phyloP scores from a whole-genome alignment of 2,329 filamentous ascomycete genomes.

The Trichoderma koningii region DNA sequence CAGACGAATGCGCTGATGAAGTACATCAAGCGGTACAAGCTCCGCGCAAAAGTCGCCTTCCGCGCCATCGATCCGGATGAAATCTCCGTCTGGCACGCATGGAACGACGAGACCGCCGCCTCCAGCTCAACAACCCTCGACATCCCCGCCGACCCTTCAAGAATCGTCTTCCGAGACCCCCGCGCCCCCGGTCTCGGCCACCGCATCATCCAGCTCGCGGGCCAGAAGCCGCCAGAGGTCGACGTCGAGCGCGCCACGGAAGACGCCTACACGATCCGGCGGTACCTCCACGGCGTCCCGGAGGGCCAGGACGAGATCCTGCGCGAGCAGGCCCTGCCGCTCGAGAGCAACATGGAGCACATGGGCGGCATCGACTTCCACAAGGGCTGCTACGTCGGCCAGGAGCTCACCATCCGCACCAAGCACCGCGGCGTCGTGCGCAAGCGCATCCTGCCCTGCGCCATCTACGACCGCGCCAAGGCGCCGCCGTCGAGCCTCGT shows the following conservation, averaged over 20 bases:
- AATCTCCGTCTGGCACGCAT: constrained; percentile 70
- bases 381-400: constrained; percentile 96
- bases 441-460: constrained; percentile 82
- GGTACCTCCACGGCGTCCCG: constrained; percentile 78
- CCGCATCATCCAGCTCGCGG: constrained; percentile 45
- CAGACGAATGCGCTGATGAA: constrained; percentile 64
- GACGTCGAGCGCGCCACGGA: constrained; percentile 53
- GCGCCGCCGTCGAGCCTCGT: constrained; percentile 45
- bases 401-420: constrained; percentile 94
- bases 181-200: constrained; percentile 59
- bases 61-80: constrained; percentile 66
- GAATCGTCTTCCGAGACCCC: constrained; percentile 51
- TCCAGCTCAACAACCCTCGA: constrained; percentile 6
- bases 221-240: constrained; percentile 39
- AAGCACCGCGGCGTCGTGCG: constrained; percentile 91
- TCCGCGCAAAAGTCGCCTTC: constrained; percentile 76
- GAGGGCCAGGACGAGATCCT: constrained; percentile 83
- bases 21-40: constrained; percentile 82
- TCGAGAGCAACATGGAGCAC: constrained; percentile 87
- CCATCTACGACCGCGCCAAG: constrained; percentile 62
- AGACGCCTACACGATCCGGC: constrained; percentile 69
- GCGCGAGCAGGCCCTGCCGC: constrained; percentile 71
- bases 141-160: constrained; percentile 14
- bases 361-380: constrained; percentile 86
- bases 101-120: constrained; percentile 62